Evolutionary conservation across 306 rosid species (phyloP).

Genomic region (Abrus precatorius): DNA sequence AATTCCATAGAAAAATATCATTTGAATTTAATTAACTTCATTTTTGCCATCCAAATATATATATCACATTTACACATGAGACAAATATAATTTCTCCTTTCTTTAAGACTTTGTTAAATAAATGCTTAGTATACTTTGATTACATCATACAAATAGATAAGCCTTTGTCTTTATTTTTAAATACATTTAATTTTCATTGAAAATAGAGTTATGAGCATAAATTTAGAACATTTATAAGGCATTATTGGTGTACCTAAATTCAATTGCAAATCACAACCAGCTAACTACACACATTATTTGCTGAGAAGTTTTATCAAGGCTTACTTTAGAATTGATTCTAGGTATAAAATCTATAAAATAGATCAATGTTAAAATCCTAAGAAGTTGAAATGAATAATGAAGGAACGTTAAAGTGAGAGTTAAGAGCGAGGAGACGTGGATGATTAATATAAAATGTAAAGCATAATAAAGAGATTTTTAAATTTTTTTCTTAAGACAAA

Average conservation of each 20-base stretch:
- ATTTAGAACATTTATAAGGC: constrained; percentile 6
- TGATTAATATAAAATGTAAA: too few species aligned
- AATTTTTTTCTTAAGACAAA: too few species aligned
- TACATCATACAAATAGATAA: not conserved
- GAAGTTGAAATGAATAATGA: too few species aligned
- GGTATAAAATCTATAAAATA: not conserved
- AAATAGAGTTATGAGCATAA: not conserved
- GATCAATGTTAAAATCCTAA: too few species aligned
- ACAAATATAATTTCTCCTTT: not conserved
- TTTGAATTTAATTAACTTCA: not conserved
- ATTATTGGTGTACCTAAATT: not conserved
- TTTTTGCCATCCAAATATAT: not conserved
- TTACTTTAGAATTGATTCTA: not conserved
- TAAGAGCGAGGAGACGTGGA: too few species aligned
- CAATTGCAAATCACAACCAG: not conserved
- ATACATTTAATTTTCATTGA: constrained; percentile 1
- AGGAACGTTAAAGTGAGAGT: too few species aligned
- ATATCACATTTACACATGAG: constrained; percentile 4
- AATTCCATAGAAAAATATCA: not conserved
- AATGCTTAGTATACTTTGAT: not conserved
- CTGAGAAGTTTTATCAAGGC: too few species aligned
- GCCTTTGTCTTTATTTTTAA: not conserved
- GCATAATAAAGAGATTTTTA: too few species aligned
- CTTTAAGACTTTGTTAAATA: not conserved
- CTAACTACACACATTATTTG: too few species aligned